Base-by-base conservation (phyloP, 2,329 filamentous ascomycete genomes). In the Aspergillus sp. region DNA sequence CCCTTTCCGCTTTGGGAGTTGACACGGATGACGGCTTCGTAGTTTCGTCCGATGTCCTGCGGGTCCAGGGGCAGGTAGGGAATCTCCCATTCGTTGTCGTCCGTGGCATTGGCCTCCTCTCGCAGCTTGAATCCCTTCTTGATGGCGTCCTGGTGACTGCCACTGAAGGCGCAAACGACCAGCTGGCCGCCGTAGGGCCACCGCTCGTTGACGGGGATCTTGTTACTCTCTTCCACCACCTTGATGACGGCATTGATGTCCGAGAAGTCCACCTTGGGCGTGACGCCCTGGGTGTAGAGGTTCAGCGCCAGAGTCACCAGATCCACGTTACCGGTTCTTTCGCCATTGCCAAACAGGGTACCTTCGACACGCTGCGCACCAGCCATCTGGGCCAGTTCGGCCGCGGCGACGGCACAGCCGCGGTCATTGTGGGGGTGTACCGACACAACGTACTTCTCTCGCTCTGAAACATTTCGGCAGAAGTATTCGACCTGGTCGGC, bases 401-500 rank as follows among this genome's bases (percentile, higher is more conserved):
- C 90, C 0, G 93, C 93, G 0, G 94, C 94, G 16, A 95, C 87
- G 3, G 91, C 92, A 68, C 90, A 96, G 22, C 94, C 94, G 63
- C 95, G 85, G 75, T 98, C 95, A 73, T 98, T 98, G 79, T 99
- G 94, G 9, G 92, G 91, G 75, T 98, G 95, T 56, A 98, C 84
- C 62, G 91, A 96, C 9, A 98, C 90, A 69, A 88, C 91, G 54
- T 96, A 84, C 80, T 92, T 95, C 70, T 96, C 89, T 55, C 93
- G 84, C 76, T 96, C 90, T 0, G 84, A 84, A 72, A 98, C 92
- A 73, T 94, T 84, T 55, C 83, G 86, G 81, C 92, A 96, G 78
- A 99, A 99, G 79, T 91, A 96, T 75, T 99, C 95, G 63, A 99
- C 91, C 79, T 96, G 90, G 73, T 99, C 95, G 53, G 95, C 95